Base-by-base conservation (phyloP, 2,329 filamentous ascomycete species). In the Passalora sequoiae region DNA sequence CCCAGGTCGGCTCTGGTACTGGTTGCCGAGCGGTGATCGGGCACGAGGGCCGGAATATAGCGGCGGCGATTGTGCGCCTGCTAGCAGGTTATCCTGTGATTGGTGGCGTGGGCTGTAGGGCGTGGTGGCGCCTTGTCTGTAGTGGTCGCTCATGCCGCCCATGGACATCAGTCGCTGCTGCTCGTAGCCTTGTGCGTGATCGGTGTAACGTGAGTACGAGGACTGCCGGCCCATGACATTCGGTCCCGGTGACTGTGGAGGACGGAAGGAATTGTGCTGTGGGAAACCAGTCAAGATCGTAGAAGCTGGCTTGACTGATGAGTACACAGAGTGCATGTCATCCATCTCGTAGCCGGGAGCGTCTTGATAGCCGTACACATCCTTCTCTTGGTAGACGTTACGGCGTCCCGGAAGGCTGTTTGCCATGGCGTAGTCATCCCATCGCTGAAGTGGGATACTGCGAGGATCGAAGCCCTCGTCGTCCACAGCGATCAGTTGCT, bases 401-500 rank as follows among this genome's bases (percentile, higher is more conserved):
- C 92, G 88, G 47, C 91, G 87, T 13, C 92, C 92, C 24, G 92
- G 92, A 6, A 98, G 81, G 57, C 86, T 86, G 71, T 97, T 96
- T 48, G 76, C 66, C 27, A 81, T 64, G 5, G 92, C 92, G 58
- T 98, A 98, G 65, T 97, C 92, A 64, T 98, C 92, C 92, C 92
- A 98, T 51, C 88, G 81, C 67, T 96, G 91, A 9, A 97, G 78
- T 22, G 92, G 92, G 62, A 98, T 92, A 52, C 86, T 89, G 55
- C 87, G 82, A 20, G 92, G 91, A 59, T 98, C 88, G 61, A 94
- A 98, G 72, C 92, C 92, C 70, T 98, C 92, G 65, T 98, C 92
- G 1, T 89, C 87, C 54, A 98, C 84, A 57, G 98, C 80, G 50
- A 97, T 73, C 74, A 96, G 91, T 65, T 88, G 7, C 77, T 80